These are phyloP conservation scores for Sequoiadendron giganteum DNA, from an alignment of 75 land plant species.

Conservation along the genomic window DNA sequence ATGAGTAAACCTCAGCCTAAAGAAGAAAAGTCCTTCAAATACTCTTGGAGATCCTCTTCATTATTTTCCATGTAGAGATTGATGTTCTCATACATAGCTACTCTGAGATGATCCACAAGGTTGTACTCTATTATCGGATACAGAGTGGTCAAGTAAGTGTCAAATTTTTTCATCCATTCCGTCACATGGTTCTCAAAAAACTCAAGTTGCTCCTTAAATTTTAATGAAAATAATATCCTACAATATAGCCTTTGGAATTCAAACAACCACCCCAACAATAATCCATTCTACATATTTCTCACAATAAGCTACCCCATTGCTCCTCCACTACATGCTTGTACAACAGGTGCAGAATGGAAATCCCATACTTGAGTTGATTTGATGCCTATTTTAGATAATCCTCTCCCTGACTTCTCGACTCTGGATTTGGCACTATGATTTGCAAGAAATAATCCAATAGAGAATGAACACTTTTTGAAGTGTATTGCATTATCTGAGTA, in stretches of 20 bases:
- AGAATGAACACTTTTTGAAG: conserved; percentile 49
- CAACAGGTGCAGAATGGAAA: conserved; percentile 75
- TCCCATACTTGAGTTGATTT: conserved; percentile 61
- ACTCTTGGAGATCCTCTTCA: conserved; percentile 87
- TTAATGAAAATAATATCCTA: conserved; percentile 85
- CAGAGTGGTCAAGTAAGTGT: conserved; percentile 55
- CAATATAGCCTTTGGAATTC: conserved; percentile 91
- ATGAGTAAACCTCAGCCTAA: conserved; percentile 81
- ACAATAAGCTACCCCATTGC: conserved; percentile 55
- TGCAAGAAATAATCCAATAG: conserved; percentile 77
- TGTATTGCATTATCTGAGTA: conserved; percentile 44
- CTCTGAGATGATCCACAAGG: conserved; percentile 63
- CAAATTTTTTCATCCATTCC: conserved; percentile 97
- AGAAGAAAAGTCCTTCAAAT: conserved; percentile 68
- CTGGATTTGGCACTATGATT: conserved; percentile 70
- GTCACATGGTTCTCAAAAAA: conserved; percentile 96
- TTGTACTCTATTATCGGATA: conserved; percentile 55
- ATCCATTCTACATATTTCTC: conserved; percentile 9
- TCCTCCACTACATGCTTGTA: conserved; percentile 65
- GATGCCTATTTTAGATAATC: conserved; percentile 50
- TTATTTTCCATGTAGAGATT: conserved; percentile 96
- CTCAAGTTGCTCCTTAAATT: conserved; percentile 90
- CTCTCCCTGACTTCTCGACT: conserved; percentile 78
- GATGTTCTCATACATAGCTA: conserved; percentile 93
- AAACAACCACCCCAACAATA: conserved; percentile 45